These are phyloP conservation scores for Byssochlamys sp. DNA, from an alignment of 2,329 filamentous ascomycete genomes.

Conservation along the genomic window DNA sequence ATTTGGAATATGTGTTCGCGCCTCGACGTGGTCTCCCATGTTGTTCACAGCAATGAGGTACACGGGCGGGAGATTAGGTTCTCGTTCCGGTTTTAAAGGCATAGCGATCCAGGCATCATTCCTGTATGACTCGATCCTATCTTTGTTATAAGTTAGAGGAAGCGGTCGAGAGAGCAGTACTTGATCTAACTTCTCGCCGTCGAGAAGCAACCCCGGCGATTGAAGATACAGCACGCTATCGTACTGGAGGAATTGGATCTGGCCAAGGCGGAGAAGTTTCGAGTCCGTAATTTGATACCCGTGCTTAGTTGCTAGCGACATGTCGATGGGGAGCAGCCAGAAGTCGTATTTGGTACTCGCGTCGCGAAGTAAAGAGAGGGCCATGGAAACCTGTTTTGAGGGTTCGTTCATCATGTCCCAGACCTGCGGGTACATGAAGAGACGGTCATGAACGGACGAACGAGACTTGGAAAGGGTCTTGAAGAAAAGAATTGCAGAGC, in stretches of 20 bases:
- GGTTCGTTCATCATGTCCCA: slow-evolving; percentile 29
- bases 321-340: slow-evolving; percentile 34
- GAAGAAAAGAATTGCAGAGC: slow-evolving; percentile 37
- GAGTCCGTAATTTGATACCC: slow-evolving; percentile 27
- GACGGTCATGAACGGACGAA: slow-evolving; percentile 27
- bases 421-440: slow-evolving; percentile 39
- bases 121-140: slow-evolving; percentile 25
- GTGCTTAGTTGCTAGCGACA: slow-evolving; percentile 21
- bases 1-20: slow-evolving; percentile 29
- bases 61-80: slow-evolving; percentile 22
- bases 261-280: slow-evolving; percentile 27
- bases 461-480: slow-evolving; percentile 28
- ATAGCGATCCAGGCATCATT: slow-evolving; percentile 31
- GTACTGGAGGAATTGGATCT: slow-evolving; percentile 34
- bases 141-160: slow-evolving; percentile 23
- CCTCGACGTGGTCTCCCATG: slow-evolving; percentile 24
- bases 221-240: slow-evolving; percentile 36
- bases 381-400: slow-evolving; percentile 19
- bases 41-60: slow-evolving; percentile 32
- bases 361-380: slow-evolving; percentile 28
- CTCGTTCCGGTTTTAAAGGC: slow-evolving; percentile 24
- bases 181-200: slow-evolving; percentile 29
- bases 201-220: slow-evolving; percentile 31
- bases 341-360: slow-evolving; percentile 32
- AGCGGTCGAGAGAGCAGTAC: slow-evolving; percentile 28